Percentiles rank a stretch among this genome's conserved stretches.
Evolutionary conservation across 495 filamentous ascomycete species (phyloP).

Genomic region (Hypomontagnella submonticulosa): DNA sequence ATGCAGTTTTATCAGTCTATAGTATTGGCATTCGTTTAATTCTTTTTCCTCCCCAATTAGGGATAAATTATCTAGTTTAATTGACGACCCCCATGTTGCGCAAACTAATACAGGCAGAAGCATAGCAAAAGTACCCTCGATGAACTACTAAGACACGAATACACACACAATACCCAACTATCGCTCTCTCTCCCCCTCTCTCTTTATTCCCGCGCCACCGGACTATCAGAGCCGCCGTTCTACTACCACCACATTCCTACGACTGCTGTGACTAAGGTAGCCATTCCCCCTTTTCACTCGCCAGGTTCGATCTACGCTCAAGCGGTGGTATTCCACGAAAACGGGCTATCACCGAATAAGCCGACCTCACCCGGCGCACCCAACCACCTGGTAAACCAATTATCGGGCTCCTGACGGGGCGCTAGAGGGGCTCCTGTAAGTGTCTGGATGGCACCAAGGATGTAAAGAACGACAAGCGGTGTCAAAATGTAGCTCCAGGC

Average conservation of each 20-base stretch:
- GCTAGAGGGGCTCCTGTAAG: no score
- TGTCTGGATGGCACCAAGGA: neutral
- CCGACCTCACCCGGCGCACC: no score
- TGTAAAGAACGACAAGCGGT: neutral
- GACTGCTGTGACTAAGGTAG: no score
- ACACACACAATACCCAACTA: constrained; percentile 5
- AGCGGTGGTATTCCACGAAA: no score
- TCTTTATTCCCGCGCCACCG: neutral
- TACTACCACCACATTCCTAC: no score
- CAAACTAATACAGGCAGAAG: constrained; percentile 28
- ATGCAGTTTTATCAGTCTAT: neutral
- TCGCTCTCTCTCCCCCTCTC: no score
- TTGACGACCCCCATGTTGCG: constrained; percentile 8
- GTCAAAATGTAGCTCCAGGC: neutral
- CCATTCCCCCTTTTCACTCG: no score
- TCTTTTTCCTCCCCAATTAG: constrained; percentile 11
- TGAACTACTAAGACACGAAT: constrained; percentile 19
- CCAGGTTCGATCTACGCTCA: no score
- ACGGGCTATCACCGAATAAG: no score
- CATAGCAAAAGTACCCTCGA: constrained; percentile 14
- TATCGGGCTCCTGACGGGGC: no score
- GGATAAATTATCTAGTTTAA: constrained; percentile 20
- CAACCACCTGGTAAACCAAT: no score
- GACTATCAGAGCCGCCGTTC: neutral
- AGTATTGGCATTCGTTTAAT: constrained; percentile 27